Conservation (phyloP, 169 alveolate genomes). For the Theileria equi region DNA sequence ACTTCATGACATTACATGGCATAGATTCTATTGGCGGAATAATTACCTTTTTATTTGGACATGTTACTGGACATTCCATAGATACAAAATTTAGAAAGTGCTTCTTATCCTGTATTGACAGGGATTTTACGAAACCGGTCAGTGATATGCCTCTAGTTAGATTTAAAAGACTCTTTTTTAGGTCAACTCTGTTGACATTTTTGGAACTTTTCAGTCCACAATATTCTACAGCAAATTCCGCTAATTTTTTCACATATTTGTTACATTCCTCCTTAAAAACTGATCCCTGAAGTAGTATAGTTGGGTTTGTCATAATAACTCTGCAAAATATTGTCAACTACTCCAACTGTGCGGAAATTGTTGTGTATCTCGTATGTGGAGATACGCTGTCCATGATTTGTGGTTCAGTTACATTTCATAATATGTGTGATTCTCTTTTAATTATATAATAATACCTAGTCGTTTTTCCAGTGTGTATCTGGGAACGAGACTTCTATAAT, state of each 20-base stretch:
- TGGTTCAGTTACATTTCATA: background rate
- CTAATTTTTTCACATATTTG: slow-evolving; percentile 34
- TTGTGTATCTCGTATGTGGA: background rate
- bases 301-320: background rate
- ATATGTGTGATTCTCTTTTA: background rate
- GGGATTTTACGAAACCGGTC: slow-evolving; percentile 30
- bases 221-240: slow-evolving; percentile 26
- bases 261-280: slow-evolving; percentile 23
- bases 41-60: slow-evolving; percentile 49
- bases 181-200: slow-evolving; percentile 51
- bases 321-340: background rate
- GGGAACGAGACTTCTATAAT: background rate
- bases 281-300: slow-evolving; percentile 8
- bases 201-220: slow-evolving; percentile 26
- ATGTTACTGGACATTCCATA: slow-evolving; percentile 65
- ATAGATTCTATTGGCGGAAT: slow-evolving; percentile 61
- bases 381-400: background rate
- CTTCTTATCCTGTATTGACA: slow-evolving; percentile 26
- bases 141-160: slow-evolving; percentile 45
- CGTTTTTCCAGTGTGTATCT: too few relatives aligned
- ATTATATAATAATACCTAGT: background rate
- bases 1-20: slow-evolving; percentile 61
- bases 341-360: background rate
- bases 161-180: slow-evolving; percentile 41
- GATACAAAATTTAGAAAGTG: slow-evolving; percentile 35